Percentiles rank a stretch among this genome's conserved stretches.
These are phyloP conservation scores for Aphanomyces astaci DNA, from an alignment of 352 stramenopile genomes.

Conservation along the genomic window DNA sequence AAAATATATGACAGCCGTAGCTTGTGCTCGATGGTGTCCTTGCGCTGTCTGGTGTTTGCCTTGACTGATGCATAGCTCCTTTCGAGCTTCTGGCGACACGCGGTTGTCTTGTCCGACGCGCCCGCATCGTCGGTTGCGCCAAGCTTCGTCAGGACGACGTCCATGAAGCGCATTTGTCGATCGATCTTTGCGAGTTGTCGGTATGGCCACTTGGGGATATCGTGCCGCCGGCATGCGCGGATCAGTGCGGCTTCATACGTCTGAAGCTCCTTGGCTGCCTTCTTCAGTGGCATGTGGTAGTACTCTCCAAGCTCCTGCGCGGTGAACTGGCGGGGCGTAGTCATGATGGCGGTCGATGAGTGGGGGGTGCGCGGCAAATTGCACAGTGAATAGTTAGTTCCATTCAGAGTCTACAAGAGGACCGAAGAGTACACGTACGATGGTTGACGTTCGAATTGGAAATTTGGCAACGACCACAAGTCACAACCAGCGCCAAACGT, in stretches of 20 bases:
- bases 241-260: slow-evolving; percentile 78
- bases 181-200: slow-evolving; percentile 44
- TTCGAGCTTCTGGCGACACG: neutral
- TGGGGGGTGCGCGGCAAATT: neutral
- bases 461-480: neutral
- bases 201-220: slow-evolving; percentile 67
- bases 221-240: slow-evolving; percentile 64
- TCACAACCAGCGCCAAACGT: neutral
- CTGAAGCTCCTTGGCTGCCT: slow-evolving; percentile 51
- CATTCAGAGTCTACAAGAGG: neutral
- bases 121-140: neutral
- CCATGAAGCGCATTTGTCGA: slow-evolving; percentile 9
- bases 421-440: neutral
- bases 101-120: neutral
- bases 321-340: neutral
- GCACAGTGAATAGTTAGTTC: neutral
- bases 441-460: neutral
- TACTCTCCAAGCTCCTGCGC: slow-evolving; percentile 42
- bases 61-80: neutral
- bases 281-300: slow-evolving; percentile 66
- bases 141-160: slow-evolving; percentile 6
- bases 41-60: neutral
- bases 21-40: neutral
- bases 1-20: neutral
- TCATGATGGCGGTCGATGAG: neutral